Evolutionary conservation across 1,284 basidiomycete genomes (phyloP).

Genomic region (Ustilago bromivora): DNA sequence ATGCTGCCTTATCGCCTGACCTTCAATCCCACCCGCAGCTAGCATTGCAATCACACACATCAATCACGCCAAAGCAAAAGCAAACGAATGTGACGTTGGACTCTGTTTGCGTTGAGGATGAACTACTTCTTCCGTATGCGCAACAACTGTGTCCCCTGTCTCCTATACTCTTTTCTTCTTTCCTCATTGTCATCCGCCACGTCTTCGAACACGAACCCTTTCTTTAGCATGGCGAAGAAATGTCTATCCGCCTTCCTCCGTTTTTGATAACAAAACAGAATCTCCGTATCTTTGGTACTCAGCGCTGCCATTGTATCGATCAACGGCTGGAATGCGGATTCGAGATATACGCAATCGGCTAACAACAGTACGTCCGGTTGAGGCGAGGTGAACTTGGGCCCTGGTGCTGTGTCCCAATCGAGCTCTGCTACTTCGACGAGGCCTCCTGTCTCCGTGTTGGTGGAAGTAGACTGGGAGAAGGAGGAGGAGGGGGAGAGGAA

Average conservation of each 20-base stretch:
- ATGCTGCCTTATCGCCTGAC: constrained; percentile 34
- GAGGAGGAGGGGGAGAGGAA: constrained; percentile 9
- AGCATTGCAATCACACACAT: too few species aligned
- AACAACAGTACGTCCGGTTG: constrained; percentile 74
- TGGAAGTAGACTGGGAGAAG: not conserved
- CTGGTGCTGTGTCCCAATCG: constrained; percentile 61
- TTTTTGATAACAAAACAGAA: constrained; percentile 91
- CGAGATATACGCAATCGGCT: constrained; percentile 90
- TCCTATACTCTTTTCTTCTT: constrained; percentile 47
- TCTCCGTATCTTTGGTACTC: constrained; percentile 71
- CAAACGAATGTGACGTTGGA: too few species aligned
- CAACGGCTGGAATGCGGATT: constrained; percentile 85
- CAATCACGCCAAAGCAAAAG: not conserved
- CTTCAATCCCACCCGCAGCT: not conserved
- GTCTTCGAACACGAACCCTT: constrained; percentile 82
- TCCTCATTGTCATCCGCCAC: constrained; percentile 71
- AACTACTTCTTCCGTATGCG: constrained; percentile 12
- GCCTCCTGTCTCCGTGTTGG: not conserved
- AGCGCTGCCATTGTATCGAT: constrained; percentile 83
- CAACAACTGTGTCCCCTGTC: constrained; percentile 62
- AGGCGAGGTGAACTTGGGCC: constrained; percentile 66
- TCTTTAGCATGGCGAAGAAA: constrained; percentile 85
- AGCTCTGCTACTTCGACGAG: constrained; percentile 17
- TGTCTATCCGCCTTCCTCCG: constrained; percentile 92
- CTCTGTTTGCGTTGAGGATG: not conserved